Base-by-base conservation (phyloP, 495 filamentous ascomycete genomes). In the Pyronema domesticum region DNA sequence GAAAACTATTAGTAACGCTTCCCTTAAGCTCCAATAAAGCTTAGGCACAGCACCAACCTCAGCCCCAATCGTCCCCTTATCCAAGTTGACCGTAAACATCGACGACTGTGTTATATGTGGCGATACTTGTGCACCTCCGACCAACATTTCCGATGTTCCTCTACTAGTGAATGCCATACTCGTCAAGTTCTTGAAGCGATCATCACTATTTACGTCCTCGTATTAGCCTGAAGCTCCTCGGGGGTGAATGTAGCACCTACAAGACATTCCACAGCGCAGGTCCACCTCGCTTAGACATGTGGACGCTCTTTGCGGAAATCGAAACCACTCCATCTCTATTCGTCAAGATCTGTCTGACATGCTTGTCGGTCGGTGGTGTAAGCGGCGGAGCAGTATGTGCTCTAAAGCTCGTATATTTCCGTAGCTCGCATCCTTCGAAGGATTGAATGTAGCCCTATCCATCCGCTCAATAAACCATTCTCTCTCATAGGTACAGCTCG, bases 81-180 rank as follows among this genome's bases (percentile, higher is more conserved):
- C 79, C 9, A 91, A 79, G 65, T 99, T 89, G 44, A 99, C 78
- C 3, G 80, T 81, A 62, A 94, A 83, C 89, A 99, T 94, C 39
- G 73, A 76, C 35, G 80, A 76, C 65, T 96, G 89, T 30, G 23
- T 30, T 30, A 30, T 30, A 30, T 30, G 23, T 30, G 23, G 23
- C 5, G 23, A 30, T 30, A 30, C 23, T 30, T 30, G 23, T 58
- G 77, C 80, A 35, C 91, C 91, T 14, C 86, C 91, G 10, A 89
- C 82, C 1, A 99, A 71, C 23, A 96, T 80, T 58, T 94, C 83
- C 6, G 74, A 74, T 23, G 82, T 82, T 6, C 80, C 81, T 61
- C 86, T 85, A 17, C 83, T 86, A 6, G 87, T 88, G 66, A 93
- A 95, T 63, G 82, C 88, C 86, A 96, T 95, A 68, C 91, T 94